phyloP scores from a whole-genome alignment of 2,329 filamentous ascomycete species.

The Diaporthe ilicicola region DNA sequence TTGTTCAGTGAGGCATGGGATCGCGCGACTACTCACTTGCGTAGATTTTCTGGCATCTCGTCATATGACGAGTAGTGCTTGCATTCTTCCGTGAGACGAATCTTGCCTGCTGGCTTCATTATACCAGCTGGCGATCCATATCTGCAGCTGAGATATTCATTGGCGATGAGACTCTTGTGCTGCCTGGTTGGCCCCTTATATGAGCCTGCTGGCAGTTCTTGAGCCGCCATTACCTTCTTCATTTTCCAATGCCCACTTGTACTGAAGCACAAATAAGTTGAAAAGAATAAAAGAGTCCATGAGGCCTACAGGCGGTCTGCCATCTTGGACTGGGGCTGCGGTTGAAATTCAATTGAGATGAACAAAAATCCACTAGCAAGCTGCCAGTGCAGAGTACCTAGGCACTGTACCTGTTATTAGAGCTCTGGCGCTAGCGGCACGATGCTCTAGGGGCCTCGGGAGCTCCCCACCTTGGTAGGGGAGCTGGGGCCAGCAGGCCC shows the following conservation, averaged over 20 bases:
- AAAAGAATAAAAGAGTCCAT: background rate
- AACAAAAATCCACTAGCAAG: background rate
- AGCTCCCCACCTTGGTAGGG: slow-evolving; percentile 7
- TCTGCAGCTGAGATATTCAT: background rate
- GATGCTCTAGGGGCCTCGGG: background rate
- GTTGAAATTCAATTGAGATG: background rate
- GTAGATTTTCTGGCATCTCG: slow-evolving; percentile 83
- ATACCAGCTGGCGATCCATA: slow-evolving; percentile 29
- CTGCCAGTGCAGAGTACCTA: background rate
- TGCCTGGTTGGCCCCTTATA: background rate
- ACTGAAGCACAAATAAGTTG: background rate
- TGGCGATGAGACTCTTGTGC: background rate
- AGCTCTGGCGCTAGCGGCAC: background rate
- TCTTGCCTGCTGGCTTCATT: slow-evolving; percentile 53
- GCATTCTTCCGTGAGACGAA: slow-evolving; percentile 69
- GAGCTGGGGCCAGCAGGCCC: slow-evolving; percentile 36
- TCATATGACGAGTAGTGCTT: slow-evolving; percentile 77
- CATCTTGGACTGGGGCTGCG: background rate
- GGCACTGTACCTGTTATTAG: background rate
- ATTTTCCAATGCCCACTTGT: background rate
- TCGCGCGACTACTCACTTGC: slow-evolving; percentile 70
- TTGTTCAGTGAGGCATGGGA: background rate
- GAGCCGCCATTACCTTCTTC: background rate
- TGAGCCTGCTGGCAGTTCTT: background rate
- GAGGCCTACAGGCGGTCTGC: background rate